A percentile compares a stretch with the other conserved stretches of the same genome.
phyloP scores from a whole-genome alignment of 805 yeast species.

The Candida bentonensis region DNA sequence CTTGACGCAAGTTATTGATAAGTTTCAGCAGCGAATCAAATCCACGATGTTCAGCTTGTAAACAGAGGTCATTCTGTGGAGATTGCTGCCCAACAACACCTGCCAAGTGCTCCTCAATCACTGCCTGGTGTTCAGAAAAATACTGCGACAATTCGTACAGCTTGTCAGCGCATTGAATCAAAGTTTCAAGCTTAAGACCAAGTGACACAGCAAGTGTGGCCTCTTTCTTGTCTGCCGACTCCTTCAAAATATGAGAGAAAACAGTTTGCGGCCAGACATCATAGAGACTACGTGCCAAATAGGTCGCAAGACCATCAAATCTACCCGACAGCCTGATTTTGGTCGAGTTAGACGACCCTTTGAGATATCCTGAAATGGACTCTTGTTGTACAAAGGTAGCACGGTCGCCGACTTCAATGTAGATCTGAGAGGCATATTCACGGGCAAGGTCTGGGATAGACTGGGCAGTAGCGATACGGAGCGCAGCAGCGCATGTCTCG shows the following conservation, averaged over 20 bases:
- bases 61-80: constrained; percentile 19
- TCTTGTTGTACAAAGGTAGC: background rate
- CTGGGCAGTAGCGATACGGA: constrained; percentile 48
- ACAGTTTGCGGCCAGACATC: constrained; percentile 56
- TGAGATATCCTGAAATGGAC: constrained; percentile 2
- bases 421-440: constrained; percentile 21
- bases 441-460: constrained; percentile 3
- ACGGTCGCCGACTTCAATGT: constrained; percentile 22
- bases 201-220: background rate
- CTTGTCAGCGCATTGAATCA: background rate
- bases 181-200: background rate
- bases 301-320: constrained; percentile 73
- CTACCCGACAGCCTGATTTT: constrained; percentile 76
- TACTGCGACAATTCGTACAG: constrained; percentile 22
- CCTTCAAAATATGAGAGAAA: background rate
- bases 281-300: constrained; percentile 65
- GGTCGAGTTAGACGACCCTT: constrained; percentile 32
- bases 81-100: constrained; percentile 13
- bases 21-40: constrained; percentile 64
- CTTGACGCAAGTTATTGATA: constrained; percentile 71
- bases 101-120: constrained; percentile 27
- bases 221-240: background rate
- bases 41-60: constrained; percentile 84
- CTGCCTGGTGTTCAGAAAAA: constrained; percentile 30
- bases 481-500: constrained; percentile 82